phyloP scores from a whole-genome alignment of 2,329 filamentous ascomycete genomes.

The Ceratocystis smalleyi region DNA sequence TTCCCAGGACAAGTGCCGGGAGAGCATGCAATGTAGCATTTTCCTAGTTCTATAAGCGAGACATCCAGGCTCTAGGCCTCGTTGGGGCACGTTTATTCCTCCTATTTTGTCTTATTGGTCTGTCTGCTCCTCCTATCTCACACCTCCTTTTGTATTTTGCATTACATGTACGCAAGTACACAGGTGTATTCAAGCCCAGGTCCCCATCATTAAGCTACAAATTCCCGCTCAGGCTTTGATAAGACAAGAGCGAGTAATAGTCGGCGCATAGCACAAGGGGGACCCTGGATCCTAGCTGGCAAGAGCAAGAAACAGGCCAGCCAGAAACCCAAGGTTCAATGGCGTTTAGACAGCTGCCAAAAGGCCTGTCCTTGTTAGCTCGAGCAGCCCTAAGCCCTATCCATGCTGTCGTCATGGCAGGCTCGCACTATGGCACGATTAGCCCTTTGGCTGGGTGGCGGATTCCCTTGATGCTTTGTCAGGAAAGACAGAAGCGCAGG shows the following conservation, averaged over 20 bases:
- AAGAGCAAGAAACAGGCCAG: neutral
- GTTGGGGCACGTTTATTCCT: neutral
- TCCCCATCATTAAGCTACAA: neutral
- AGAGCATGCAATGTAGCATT: neutral
- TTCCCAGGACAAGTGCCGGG: neutral
- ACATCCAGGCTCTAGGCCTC: too few species aligned
- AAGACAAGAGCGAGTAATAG: neutral
- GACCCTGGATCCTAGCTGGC: neutral
- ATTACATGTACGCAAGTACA: neutral
- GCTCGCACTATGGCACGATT: neutral
- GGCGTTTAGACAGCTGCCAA: neutral
- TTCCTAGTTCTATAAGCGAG: neutral
- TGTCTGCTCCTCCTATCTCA: neutral
- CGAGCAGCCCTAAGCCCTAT: neutral
- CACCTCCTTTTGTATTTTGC: neutral
- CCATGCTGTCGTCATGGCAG: neutral
- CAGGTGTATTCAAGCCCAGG: neutral
- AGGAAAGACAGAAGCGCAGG: neutral
- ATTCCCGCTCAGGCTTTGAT: neutral
- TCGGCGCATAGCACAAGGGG: neutral
- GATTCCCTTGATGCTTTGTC: neutral
- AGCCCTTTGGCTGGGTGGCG: neutral
- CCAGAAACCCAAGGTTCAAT: neutral
- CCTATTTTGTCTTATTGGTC: neutral
- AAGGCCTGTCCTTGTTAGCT: neutral